Conservation (phyloP, 495 filamentous ascomycete genomes). For the Tuber magnatum region DNA sequence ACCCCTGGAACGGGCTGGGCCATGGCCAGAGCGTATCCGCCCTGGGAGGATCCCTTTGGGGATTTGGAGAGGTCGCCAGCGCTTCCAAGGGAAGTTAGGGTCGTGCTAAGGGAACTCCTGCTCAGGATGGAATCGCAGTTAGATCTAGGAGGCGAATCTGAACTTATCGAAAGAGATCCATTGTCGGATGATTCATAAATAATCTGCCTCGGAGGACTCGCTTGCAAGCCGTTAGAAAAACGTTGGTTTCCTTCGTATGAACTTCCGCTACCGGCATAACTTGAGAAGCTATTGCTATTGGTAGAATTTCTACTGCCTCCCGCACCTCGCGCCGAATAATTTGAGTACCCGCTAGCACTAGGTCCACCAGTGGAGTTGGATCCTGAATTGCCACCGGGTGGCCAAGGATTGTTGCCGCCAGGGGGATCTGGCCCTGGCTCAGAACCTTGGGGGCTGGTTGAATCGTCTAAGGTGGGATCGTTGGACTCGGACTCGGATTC, state of each 20-base stretch:
- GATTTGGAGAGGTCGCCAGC: not conserved
- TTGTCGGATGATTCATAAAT: not conserved
- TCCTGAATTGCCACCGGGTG: not conserved
- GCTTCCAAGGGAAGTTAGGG: not conserved
- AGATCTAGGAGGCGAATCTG: not conserved
- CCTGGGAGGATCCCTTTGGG: not conserved
- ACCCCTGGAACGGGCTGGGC: not conserved
- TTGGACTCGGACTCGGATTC: not conserved
- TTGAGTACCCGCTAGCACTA: not conserved
- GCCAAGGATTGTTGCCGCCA: not conserved
- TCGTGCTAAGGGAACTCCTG: not conserved
- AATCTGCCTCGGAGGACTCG: not conserved
- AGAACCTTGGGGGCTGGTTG: not conserved
- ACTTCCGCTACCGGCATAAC: not conserved
- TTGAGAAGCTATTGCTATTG: not conserved
- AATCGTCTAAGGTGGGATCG: not conserved
- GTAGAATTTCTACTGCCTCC: not conserved
- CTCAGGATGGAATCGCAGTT: not conserved
- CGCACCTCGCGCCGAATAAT: not conserved
- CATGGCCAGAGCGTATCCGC: not conserved
- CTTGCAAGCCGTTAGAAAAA: not conserved
- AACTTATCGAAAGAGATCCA: not conserved
- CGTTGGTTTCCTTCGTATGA: not conserved
- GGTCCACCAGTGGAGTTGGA: not conserved
- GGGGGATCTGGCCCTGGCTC: not conserved